phyloP scores from a whole-genome alignment of 768 basidiomycete genomes.

The Phanerodontia chrysosporium region DNA sequence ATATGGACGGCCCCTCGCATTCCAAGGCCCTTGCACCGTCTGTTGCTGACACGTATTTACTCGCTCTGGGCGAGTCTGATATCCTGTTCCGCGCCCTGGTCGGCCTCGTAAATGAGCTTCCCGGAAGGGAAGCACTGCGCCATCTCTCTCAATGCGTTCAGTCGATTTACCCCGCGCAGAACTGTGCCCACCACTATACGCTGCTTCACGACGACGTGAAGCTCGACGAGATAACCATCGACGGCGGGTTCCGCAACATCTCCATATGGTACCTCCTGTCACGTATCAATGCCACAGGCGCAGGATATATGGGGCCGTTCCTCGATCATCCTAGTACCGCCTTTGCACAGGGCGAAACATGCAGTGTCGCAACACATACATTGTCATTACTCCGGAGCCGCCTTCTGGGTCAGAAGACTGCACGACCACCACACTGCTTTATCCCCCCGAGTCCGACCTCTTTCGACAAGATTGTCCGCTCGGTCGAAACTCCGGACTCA shows the following conservation, averaged over 20 bases:
- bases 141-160: not conserved
- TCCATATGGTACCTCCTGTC: not conserved
- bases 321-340: not conserved
- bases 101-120: not conserved
- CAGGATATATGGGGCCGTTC: not conserved
- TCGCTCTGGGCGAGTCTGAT: not conserved
- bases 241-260: not conserved
- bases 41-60: not conserved
- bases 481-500: not conserved
- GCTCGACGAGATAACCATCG: not conserved
- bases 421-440: not conserved
- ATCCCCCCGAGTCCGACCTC: not conserved
- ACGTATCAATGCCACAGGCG: not conserved
- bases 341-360: not conserved
- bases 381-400: not conserved
- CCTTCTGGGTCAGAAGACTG: not conserved
- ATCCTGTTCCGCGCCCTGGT: not conserved
- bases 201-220: not conserved
- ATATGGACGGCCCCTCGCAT: not conserved
- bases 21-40: not conserved
- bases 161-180: not conserved
- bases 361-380: not conserved
- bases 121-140: not conserved
- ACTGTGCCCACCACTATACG: not conserved
- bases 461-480: not conserved